Percentiles rank a stretch among this genome's conserved stretches.
Conservation (phyloP, 345 rosid genomes). For the Eucalyptus erythrocorys region DNA sequence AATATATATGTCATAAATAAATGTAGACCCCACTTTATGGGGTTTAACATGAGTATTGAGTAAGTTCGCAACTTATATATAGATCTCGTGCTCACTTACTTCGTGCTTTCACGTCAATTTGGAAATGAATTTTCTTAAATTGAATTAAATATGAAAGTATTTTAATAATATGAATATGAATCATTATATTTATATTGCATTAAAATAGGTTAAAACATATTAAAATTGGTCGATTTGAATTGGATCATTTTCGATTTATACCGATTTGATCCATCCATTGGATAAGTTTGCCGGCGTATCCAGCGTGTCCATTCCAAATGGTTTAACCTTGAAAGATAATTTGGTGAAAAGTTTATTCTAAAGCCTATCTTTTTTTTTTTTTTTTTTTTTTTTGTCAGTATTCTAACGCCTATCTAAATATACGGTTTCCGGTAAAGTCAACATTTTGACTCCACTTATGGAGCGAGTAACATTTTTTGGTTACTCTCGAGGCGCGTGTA, state of each 20-base stretch:
- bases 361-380: neutral
- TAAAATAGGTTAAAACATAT: no score
- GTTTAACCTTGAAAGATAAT: neutral
- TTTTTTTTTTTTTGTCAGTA: no score
- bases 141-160: no score
- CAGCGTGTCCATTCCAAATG: neutral
- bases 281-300: neutral
- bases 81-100: neutral
- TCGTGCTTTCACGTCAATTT: neutral
- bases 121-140: no score
- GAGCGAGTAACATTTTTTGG: neutral
- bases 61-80: neutral
- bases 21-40: no score
- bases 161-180: no score
- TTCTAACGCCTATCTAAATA: neutral
- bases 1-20: no score
- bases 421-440: neutral
- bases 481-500: neutral
- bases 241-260: no score
- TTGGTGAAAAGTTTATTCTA: neutral
- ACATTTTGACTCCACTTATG: neutral
- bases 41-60: neutral
- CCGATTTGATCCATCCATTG: neutral
- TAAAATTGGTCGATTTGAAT: no score
- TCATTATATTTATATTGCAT: no score